These are phyloP conservation scores for Radiomyces spectabilis DNA, from an alignment of 192 early-diverging fungal genomes.

Conservation along the genomic window DNA sequence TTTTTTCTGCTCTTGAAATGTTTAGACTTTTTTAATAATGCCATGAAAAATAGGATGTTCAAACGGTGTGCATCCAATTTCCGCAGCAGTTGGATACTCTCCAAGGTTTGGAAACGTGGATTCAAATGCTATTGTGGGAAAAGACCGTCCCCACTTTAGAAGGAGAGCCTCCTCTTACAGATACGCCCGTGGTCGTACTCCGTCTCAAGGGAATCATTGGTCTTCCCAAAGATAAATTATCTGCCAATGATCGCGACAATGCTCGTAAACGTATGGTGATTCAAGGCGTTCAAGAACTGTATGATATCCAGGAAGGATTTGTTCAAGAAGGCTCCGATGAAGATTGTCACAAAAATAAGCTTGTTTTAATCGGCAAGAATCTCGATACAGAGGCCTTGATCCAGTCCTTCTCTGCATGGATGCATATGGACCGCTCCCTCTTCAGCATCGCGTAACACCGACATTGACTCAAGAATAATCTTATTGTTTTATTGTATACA, in stretches of 20 bases:
- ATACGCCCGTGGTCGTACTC: conserved; percentile 28
- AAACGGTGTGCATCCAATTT: conserved; percentile 48
- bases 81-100: conserved; percentile 21
- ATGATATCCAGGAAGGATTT: conserved; percentile 50
- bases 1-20: conserved; percentile 1
- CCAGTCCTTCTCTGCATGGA: conserved; percentile 9
- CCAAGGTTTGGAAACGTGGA: conserved; percentile 45
- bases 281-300: conserved; percentile 61
- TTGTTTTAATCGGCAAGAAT: conserved; percentile 32
- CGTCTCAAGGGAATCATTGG: conserved; percentile 56
- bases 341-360: conserved; percentile 18
- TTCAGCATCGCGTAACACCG: no score
- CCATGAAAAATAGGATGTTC: conserved; percentile 41
- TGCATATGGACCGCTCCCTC: not conserved
- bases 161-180: not conserved
- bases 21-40: no score
- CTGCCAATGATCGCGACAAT: conserved; percentile 11
- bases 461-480: no score
- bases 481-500: no score
- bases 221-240: conserved; percentile 16
- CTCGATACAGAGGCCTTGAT: conserved; percentile 11
- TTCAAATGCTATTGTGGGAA: conserved; percentile 59
- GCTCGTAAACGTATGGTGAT: conserved; percentile 36
- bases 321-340: conserved; percentile 13
- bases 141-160: conserved; percentile 19